A percentile compares a stretch with the other conserved stretches of the same genome.
Evolutionary conservation across 2,329 filamentous ascomycete species (phyloP).

Genomic region (Chalara sp.): DNA sequence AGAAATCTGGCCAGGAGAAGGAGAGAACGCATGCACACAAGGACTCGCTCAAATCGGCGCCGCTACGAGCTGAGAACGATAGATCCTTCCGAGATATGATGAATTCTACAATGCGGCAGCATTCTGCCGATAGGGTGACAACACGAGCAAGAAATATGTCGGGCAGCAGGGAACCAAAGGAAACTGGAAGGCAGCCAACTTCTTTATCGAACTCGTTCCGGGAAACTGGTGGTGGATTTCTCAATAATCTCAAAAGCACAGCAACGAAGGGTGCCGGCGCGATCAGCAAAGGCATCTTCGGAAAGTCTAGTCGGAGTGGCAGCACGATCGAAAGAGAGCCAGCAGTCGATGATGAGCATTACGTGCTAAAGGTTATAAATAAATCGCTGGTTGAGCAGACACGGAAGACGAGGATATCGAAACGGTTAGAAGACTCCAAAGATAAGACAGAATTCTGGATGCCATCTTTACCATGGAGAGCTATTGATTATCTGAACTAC

Average conservation of each 20-base stretch:
- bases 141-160: conserved; percentile 37
- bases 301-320: conserved; percentile 64
- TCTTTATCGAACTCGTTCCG: conserved; percentile 42
- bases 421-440: conserved; percentile 75
- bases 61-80: conserved; percentile 46
- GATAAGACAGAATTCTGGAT: conserved; percentile 99
- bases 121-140: conserved; percentile 61
- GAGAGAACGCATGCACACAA: conserved; percentile 27
- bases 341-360: conserved; percentile 71
- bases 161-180: conserved; percentile 24
- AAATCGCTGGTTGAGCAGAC: conserved; percentile 82
- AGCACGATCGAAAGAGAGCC: conserved; percentile 63
- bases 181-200: conserved; percentile 24
- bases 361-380: conserved; percentile 79
- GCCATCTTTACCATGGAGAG: conserved; percentile 90
- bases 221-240: conserved; percentile 57
- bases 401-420: conserved; percentile 84
- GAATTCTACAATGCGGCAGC: conserved; percentile 56
- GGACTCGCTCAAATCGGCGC: conserved; percentile 52
- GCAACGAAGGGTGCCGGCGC: conserved; percentile 73
- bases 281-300: conserved; percentile 76
- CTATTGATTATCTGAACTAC: conserved; percentile 93
- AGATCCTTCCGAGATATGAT: conserved; percentile 63
- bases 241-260: conserved; percentile 67
- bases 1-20: conserved; percentile 20